phyloP scores from a whole-genome alignment of 768 basidiomycete species.

The Suillus subalutaceus region DNA sequence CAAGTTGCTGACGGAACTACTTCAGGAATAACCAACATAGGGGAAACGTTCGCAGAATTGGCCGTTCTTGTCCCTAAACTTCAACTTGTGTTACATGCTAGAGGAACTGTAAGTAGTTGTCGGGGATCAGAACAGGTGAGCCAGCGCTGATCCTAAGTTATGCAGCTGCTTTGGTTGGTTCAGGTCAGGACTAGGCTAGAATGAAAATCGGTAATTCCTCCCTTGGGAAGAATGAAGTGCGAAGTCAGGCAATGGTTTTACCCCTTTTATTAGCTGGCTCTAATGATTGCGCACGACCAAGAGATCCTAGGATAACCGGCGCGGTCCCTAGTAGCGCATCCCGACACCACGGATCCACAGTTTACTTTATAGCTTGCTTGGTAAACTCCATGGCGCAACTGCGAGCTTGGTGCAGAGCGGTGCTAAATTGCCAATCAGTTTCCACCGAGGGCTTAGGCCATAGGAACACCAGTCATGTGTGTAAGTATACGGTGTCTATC shows the following conservation, averaged over 20 bases:
- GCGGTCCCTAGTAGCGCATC: not conserved
- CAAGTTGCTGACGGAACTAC: not conserved
- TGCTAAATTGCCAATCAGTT: not conserved
- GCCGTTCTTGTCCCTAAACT: not conserved
- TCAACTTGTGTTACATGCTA: not conserved
- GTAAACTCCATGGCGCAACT: not conserved
- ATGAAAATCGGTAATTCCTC: not conserved
- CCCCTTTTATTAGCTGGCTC: not conserved
- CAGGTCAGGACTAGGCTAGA: not conserved
- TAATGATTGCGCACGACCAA: not conserved
- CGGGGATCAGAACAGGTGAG: not conserved
- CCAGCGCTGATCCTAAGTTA: not conserved
- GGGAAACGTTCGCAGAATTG: not conserved
- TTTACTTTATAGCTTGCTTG: not conserved
- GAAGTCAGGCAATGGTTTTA: not conserved
- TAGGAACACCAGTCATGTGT: not conserved
- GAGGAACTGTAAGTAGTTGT: not conserved
- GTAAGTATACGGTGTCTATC: not conserved
- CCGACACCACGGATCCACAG: not conserved
- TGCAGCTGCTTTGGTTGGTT: not conserved
- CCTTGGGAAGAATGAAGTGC: not conserved
- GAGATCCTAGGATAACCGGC: not conserved
- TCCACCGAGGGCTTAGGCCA: not conserved
- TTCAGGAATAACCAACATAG: conserved; percentile 1
- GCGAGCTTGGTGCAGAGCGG: not conserved